Evolutionary conservation across 1,284 basidiomycete species (phyloP).

Genomic region (Puccinia polysora): DNA sequence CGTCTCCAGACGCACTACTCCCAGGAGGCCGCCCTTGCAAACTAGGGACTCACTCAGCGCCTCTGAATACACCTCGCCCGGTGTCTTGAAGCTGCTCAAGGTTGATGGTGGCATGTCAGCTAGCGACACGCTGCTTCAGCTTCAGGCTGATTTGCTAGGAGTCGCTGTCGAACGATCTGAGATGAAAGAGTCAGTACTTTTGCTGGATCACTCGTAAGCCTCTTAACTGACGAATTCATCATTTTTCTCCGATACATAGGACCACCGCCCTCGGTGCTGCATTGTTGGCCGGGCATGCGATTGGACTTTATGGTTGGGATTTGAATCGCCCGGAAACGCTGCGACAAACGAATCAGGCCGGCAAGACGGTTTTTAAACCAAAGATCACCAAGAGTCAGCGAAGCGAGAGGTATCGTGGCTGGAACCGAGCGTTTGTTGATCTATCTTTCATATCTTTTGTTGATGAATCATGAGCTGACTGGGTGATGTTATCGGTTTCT

Average conservation of each 20-base stretch:
- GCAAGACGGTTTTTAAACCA: conserved; percentile 11
- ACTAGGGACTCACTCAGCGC: not conserved
- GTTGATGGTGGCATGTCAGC: conserved; percentile 66
- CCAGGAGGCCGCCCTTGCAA: conserved; percentile 48
- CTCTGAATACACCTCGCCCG: not conserved
- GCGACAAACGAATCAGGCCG: conserved; percentile 45
- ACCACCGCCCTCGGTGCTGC: conserved; percentile 96
- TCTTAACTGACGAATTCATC: not conserved
- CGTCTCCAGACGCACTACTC: not conserved
- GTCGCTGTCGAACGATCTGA: conserved; percentile 85
- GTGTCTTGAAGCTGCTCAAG: conserved; percentile 71
- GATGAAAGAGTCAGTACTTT: conserved; percentile 73
- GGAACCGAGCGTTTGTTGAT: conserved; percentile 28
- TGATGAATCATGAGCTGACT: not conserved
- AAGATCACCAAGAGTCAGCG: not conserved
- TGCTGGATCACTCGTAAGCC: not conserved
- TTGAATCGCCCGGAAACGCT: conserved; percentile 77
- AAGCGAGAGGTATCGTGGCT: conserved; percentile 18
- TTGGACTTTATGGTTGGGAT: conserved; percentile 91
- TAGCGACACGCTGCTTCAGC: conserved; percentile 71
- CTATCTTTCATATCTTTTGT: not conserved
- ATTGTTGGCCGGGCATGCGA: conserved; percentile 83
- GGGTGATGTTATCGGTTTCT: not conserved
- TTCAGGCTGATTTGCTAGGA: conserved; percentile 87
- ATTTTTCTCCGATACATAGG: conserved; percentile 54